Base-by-base conservation (phyloP, 169 alveolate genomes). In the Fabrea salina region DNA sequence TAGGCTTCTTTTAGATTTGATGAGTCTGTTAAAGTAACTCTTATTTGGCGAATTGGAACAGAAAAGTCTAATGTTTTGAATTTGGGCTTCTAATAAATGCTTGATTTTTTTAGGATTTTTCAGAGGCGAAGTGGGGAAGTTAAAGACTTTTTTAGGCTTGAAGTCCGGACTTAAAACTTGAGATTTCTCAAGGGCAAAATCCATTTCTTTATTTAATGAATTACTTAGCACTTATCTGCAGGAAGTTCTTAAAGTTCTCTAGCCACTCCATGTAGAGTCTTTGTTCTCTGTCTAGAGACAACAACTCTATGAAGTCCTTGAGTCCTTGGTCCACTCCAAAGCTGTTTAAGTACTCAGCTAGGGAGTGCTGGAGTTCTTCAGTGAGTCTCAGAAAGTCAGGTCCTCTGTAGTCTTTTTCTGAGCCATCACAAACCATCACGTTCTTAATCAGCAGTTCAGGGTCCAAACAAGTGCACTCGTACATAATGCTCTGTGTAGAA, bases 261-360 rank as follows among this genome's bases (percentile, higher is more conserved):
- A 84, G 84, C 90, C 90, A 84, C 35, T 61, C 8, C 90, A 84
- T 84, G 50, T 84, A 84, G 50, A 84, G 77, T 80, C 88, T 74
- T 40, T 85, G 84, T 41, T 85, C 90, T 47, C 81, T 85, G 54
- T 85, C 90, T 6, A 85, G 71, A 1, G 86, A 64, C 79, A 75
- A 59, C n/a, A 41, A 6, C 50, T 85, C 90, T 25, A 85, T 57
- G 67, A 79, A 85, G 27, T 82, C 87, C 0, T 84, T 87, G 3
- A 85, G 51, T 44, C 81, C 74, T 35, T 75, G 88, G 41, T 85
- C 66, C 27, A 85, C 37, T 0, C 85, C 84, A 30, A 35, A 78
- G 33, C 75, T 80, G 27, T 81, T 80, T n/a, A 85, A 51, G 59
- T 76, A 75, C 70, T 80, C 85, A 19, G 57, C 19, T 6, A 85